Conservation (phyloP, 805 yeast genomes). For the Saturnispora sanitii region DNA sequence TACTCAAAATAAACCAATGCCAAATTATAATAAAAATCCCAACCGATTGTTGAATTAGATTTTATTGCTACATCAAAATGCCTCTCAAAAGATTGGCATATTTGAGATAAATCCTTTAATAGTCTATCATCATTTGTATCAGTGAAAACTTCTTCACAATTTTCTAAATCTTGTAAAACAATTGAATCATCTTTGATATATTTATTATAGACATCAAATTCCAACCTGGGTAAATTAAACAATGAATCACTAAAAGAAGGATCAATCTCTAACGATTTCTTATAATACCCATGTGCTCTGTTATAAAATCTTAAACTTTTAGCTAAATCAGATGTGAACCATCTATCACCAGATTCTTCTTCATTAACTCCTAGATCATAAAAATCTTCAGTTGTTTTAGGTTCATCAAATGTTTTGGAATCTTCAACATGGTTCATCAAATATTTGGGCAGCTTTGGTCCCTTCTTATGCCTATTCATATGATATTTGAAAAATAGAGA, state of each 20-base stretch:
- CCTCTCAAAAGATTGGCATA: constrained; percentile 32
- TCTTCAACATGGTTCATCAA: constrained; percentile 10
- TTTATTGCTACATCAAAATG: constrained; percentile 23
- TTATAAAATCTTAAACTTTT: constrained; percentile 60
- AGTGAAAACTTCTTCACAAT: constrained; percentile 25
- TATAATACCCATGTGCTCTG: constrained; percentile 40
- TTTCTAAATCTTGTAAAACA: constrained; percentile 24
- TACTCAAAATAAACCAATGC: constrained; percentile 39
- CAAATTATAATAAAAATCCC: constrained; percentile 39
- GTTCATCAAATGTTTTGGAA: constrained; percentile 14
- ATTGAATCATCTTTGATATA: constrained; percentile 40
- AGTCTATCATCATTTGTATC: constrained; percentile 23
- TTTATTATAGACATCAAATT: constrained; percentile 48
- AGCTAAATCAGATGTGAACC: constrained; percentile 56
- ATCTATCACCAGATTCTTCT: constrained; percentile 71
- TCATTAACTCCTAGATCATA: constrained; percentile 48
- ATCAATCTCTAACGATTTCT: constrained; percentile 26
- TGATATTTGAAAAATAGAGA: background rate
- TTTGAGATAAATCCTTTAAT: constrained; percentile 29
- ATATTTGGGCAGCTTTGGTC: constrained; percentile 12
- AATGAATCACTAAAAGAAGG: constrained; percentile 33
- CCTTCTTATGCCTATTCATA: constrained; percentile 5
- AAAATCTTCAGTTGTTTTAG: constrained; percentile 40
- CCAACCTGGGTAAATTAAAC: constrained; percentile 50
- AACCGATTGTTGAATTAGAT: constrained; percentile 17